Evolutionary conservation across 495 filamentous ascomycete genomes (phyloP), one percentile per base, ranked within the genome.

Genomic region (Halenospora varia): DNA sequence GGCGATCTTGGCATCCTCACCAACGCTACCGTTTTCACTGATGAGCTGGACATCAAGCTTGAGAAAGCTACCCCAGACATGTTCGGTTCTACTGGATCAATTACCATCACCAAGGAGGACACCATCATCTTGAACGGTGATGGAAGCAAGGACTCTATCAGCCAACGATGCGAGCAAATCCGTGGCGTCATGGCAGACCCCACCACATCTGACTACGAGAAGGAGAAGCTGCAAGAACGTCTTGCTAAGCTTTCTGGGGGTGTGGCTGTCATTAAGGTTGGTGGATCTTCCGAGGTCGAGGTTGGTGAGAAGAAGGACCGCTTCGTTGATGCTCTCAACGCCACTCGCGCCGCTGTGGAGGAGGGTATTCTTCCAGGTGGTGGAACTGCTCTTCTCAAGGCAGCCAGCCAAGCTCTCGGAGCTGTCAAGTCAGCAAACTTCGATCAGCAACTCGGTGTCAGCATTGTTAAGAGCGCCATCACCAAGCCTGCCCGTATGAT

Each of bases 91-190:
- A 96, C 92, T 62, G 94, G 94, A 62, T 90, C 93, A 57, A 97
- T 98, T 81, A 96, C 94, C 71, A 97, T 98, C 77, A 98, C 95
- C 67, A 98, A 98, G 84, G 94, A 98, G 76, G 94, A 98, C 75
- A 98, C 94, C 68, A 97, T 98, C 75, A 86, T 98, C 70, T 84
- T 98, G 57, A 98, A 98, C 75, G 94, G 94, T 50, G 94, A 97
- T 68, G 94, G 94, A 56, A 88, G 77, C 84, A 97, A 97, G 82
- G 94, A 98, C 69, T 74, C 82, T 53, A 94, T 98, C 68, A 78
- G 88, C 60, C 91, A 97, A 79, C 88, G 94, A 68, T 97, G 93
- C 76, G 94, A 98, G 76, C 94, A 97, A 78, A 98, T 98, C 78
- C 93, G 94, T 67, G 92, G 91, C 62, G 91, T 96, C 75, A 96